These are phyloP conservation scores for Filobasidium floriforme DNA, from an alignment of 768 basidiomycete species.

Conservation along the genomic window DNA sequence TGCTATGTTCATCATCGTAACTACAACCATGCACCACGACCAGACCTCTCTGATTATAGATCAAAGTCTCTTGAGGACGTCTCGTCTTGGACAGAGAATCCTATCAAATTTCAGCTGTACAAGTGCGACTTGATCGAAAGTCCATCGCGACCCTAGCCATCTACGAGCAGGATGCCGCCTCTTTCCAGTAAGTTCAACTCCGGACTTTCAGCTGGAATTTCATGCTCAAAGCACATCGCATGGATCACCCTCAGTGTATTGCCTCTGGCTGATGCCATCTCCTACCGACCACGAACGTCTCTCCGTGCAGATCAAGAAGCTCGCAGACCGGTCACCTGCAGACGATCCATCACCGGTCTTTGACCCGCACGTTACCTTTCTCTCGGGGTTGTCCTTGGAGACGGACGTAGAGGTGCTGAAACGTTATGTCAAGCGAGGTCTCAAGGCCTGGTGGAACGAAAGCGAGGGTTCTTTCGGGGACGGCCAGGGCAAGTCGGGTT, in stretches of 20 bases:
- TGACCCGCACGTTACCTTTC: background rate
- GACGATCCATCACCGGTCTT: background rate
- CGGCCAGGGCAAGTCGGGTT: background rate
- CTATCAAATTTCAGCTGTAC: too few species aligned
- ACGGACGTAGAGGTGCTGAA: background rate
- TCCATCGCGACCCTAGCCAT: too few species aligned
- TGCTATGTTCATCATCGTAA: too few species aligned
- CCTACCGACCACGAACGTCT: background rate
- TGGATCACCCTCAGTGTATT: background rate
- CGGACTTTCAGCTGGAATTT: background rate
- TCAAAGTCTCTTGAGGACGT: too few species aligned
- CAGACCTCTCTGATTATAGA: too few species aligned
- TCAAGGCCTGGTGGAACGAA: background rate
- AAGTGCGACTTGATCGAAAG: too few species aligned
- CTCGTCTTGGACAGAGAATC: too few species aligned
- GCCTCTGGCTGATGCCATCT: background rate
- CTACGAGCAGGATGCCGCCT: background rate
- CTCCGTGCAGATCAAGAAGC: background rate
- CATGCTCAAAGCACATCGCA: background rate
- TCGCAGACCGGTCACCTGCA: background rate
- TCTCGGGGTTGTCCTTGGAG: background rate
- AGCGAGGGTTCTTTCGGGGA: background rate
- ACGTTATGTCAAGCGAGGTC: background rate
- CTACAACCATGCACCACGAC: too few species aligned
- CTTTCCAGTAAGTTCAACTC: slow-evolving; percentile 4